Evolutionary conservation across 768 basidiomycete species (phyloP).

Genomic region (Ramaria sp.): DNA sequence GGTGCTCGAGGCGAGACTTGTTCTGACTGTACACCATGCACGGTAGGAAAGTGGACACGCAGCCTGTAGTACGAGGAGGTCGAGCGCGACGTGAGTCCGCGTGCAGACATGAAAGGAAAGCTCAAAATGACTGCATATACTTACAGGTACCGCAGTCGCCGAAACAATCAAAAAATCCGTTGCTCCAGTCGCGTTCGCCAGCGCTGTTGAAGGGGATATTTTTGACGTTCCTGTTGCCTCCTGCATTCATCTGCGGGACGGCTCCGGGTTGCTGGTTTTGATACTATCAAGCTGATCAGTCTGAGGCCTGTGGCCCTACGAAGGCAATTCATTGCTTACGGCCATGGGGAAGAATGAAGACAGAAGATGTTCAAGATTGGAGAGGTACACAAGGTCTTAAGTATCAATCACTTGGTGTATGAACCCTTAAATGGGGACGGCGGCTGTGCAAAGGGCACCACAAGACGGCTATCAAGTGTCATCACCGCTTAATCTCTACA

Average conservation of each 20-base stretch:
- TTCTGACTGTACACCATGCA: slow-evolving; percentile 28
- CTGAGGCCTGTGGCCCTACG: too few relatives aligned
- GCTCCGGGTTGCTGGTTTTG: slow-evolving; percentile 11
- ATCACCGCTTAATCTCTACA: too few relatives aligned
- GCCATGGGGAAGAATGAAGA: too few relatives aligned
- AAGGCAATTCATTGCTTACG: too few relatives aligned
- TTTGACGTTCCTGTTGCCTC: slow-evolving; percentile 18
- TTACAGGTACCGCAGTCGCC: slow-evolving; percentile 18
- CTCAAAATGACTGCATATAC: slow-evolving; percentile 1
- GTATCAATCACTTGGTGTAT: too few relatives aligned
- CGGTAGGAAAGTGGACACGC: slow-evolving; percentile 24
- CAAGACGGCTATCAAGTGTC: too few relatives aligned
- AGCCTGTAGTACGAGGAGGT: slow-evolving; percentile 1
- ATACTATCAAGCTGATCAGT: too few relatives aligned
- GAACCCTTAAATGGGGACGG: too few relatives aligned
- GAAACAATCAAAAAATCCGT: slow-evolving; percentile 18
- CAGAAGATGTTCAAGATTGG: too few relatives aligned
- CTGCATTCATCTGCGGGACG: slow-evolving; percentile 12
- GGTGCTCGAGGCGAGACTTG: slow-evolving; percentile 24
- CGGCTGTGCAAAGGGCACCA: too few relatives aligned
- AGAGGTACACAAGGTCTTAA: too few relatives aligned
- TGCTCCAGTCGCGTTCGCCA: slow-evolving; percentile 25
- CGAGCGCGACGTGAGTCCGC: neutral
- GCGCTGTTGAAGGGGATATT: slow-evolving; percentile 16
- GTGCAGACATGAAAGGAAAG: neutral